A percentile compares a stretch with the other conserved stretches of the same genome.
Evolutionary conservation across 331 rosid genomes (phyloP).

Genomic region (Quercus phellos): DNA sequence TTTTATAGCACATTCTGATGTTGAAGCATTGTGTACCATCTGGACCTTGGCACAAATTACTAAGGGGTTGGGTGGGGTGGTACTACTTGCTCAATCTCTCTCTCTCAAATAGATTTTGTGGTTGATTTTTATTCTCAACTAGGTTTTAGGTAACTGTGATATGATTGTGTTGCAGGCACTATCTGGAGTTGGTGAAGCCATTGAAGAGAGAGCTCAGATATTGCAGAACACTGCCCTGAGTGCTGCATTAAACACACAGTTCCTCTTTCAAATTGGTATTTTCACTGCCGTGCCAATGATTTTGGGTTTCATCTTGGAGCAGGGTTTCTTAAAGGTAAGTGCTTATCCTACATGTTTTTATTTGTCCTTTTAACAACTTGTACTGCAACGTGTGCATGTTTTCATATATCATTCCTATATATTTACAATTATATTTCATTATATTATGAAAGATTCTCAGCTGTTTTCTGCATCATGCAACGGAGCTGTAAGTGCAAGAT

Average conservation of each 20-base stretch:
- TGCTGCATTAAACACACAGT: conserved; percentile 77
- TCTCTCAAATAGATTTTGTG: too few species aligned
- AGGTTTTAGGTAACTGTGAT: not conserved
- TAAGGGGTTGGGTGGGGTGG: not conserved
- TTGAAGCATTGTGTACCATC: not conserved
- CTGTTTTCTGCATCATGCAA: not conserved
- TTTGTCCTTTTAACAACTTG: not conserved
- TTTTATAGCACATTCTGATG: not conserved
- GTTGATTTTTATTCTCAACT: not conserved
- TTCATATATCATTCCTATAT: not conserved
- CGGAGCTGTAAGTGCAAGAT: not conserved
- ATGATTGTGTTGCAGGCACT: conserved; percentile 54
- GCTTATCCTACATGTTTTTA: not conserved
- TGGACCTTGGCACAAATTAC: not conserved
- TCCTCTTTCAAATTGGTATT: conserved; percentile 84
- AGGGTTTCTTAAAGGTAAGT: conserved; percentile 80
- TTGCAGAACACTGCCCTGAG: conserved; percentile 59
- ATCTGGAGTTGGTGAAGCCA: conserved; percentile 81
- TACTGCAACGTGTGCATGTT: not conserved
- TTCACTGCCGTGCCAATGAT: conserved; percentile 93
- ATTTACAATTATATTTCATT: not conserved
- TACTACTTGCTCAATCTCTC: not conserved
- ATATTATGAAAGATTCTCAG: not conserved
- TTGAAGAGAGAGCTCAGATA: conserved; percentile 51
- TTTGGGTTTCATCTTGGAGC: conserved; percentile 78